Percentiles rank a stretch among this genome's conserved stretches.
These are phyloP conservation scores for Suhomyces prunicola DNA, from an alignment of 805 yeast genomes.

Conservation along the genomic window DNA sequence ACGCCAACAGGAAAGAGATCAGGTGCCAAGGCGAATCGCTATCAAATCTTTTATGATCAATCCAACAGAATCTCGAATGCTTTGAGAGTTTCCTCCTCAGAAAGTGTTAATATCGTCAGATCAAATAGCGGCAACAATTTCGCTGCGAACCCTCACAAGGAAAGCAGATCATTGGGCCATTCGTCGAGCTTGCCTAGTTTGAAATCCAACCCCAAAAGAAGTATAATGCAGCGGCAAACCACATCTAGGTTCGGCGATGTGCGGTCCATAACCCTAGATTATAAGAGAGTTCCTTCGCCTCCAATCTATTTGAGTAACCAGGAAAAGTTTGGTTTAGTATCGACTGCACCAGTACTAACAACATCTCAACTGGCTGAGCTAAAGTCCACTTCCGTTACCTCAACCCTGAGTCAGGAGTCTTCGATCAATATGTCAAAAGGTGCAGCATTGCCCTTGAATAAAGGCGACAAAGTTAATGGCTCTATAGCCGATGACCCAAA, in stretches of 20 bases:
- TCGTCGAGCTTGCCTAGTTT: conserved; percentile 21
- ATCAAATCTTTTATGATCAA: conserved; percentile 47
- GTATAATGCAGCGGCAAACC: conserved; percentile 5
- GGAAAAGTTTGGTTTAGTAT: conserved; percentile 1
- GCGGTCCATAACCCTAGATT: conserved; percentile 4
- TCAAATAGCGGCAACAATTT: conserved; percentile 12
- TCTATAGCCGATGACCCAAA: not conserved
- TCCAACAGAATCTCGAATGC: conserved; percentile 44
- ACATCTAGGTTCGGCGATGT: conserved; percentile 6
- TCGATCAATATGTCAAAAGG: not conserved
- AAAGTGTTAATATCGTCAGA: conserved; percentile 20
- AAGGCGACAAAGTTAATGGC: not conserved
- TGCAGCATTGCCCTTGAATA: not conserved
- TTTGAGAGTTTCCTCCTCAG: conserved; percentile 33
- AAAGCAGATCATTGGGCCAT: conserved; percentile 16
- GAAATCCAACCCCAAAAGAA: conserved; percentile 11
- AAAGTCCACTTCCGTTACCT: not conserved
- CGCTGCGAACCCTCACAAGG: conserved; percentile 6
- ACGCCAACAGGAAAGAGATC: conserved; percentile 28
- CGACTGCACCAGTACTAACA: conserved; percentile 1
- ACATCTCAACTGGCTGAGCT: not conserved
- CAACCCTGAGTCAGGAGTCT: not conserved
- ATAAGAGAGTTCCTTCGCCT: conserved; percentile 9
- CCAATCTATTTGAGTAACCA: conserved; percentile 3
- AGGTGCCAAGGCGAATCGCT: conserved; percentile 45